Percentiles rank a stretch among this genome's conserved stretches.
Evolutionary conservation across 257 asterid species (phyloP).

Genomic region (Fraxinus americana): DNA sequence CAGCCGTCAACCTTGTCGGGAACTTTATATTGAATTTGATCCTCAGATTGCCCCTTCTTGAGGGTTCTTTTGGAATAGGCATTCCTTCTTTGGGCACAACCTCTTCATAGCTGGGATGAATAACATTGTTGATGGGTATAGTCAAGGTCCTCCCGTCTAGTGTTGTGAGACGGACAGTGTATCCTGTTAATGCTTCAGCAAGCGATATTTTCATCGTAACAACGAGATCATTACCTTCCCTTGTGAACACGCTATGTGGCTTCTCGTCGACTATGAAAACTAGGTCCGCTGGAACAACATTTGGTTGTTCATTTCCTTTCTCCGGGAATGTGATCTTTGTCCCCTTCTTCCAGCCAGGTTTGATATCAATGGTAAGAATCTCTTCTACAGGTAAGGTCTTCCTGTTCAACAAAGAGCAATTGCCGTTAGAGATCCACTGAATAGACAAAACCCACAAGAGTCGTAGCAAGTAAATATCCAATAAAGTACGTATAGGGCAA

Average conservation of each 20-base stretch:
- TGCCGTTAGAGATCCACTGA: not conserved
- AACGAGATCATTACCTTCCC: slow-evolving; percentile 80
- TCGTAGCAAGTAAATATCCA: not conserved
- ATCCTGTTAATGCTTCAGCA: slow-evolving; percentile 75
- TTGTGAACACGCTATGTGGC: slow-evolving; percentile 66
- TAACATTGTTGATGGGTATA: slow-evolving; percentile 55
- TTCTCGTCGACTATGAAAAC: slow-evolving; percentile 83
- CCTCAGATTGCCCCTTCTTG: slow-evolving; percentile 66
- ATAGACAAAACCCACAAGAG: not conserved
- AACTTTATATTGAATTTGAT: slow-evolving; percentile 76
- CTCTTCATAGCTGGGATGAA: slow-evolving; percentile 78
- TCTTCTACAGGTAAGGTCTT: slow-evolving; percentile 72
- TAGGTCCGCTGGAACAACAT: slow-evolving; percentile 67
- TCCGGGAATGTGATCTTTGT: slow-evolving; percentile 95
- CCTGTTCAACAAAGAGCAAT: slow-evolving; percentile 44
- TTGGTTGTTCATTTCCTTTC: slow-evolving; percentile 85
- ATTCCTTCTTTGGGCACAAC: slow-evolving; percentile 79
- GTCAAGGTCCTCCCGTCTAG: slow-evolving; percentile 76
- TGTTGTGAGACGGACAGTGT: slow-evolving; percentile 59
- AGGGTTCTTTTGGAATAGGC: slow-evolving; percentile 84
- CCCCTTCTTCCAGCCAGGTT: slow-evolving; percentile 95
- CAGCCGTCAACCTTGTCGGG: slow-evolving; percentile 69
- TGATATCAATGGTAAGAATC: slow-evolving; percentile 66
- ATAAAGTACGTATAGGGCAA: not conserved
- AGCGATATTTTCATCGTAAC: slow-evolving; percentile 57